These are phyloP conservation scores for Claviceps sp. DNA, from an alignment of 2,329 filamentous ascomycete genomes.

Conservation along the genomic window DNA sequence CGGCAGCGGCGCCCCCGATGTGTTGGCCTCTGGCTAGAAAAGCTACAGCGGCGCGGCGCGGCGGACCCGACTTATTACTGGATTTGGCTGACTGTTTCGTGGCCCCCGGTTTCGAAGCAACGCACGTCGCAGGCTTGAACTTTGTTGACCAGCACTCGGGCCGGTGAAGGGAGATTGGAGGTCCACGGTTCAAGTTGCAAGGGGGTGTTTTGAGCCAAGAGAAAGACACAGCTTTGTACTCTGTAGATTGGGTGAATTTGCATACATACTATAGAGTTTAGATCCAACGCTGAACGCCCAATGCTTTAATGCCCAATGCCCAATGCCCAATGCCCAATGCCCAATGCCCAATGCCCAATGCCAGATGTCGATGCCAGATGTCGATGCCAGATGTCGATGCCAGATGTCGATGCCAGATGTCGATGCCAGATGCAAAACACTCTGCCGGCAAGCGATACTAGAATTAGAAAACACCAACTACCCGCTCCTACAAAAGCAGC, in stretches of 20 bases:
- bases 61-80: constrained; percentile 38
- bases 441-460: neutral
- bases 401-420: neutral
- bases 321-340: neutral
- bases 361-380: too few species aligned
- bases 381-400: too few species aligned
- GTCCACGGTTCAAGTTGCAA: constrained; percentile 44
- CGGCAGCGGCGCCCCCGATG: constrained; percentile 47
- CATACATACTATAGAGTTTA: too few species aligned
- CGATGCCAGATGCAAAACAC: neutral
- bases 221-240: constrained; percentile 54
- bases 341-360: neutral
- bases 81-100: constrained; percentile 56
- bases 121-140: constrained; percentile 61
- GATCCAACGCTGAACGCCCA: too few species aligned
- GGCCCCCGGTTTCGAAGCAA: constrained; percentile 51
- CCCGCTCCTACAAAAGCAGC: constrained; percentile 23
- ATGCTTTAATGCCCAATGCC: too few species aligned
- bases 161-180: constrained; percentile 39
- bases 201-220: constrained; percentile 30
- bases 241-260: constrained; percentile 32
- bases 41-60: constrained; percentile 26
- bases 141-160: constrained; percentile 59
- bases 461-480: neutral
- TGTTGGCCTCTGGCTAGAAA: constrained; percentile 49